phyloP scores from a whole-genome alignment of 2,329 filamentous ascomycete species.

The Akanthomyces uredinophilus region DNA sequence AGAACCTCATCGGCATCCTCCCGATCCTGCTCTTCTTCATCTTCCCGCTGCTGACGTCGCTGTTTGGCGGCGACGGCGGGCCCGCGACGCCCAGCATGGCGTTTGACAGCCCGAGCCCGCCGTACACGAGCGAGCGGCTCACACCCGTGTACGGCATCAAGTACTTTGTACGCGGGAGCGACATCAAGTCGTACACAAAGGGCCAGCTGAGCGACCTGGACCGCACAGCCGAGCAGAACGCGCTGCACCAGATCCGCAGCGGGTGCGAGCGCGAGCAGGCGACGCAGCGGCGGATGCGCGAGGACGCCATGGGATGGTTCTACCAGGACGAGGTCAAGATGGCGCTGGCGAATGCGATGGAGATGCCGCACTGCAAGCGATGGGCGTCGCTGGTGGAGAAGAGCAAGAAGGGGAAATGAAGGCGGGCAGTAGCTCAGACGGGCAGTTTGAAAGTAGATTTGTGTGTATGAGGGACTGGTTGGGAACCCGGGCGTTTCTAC shows the following conservation, averaged over 20 bases:
- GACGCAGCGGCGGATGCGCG: conserved; percentile 59
- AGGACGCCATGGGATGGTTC: conserved; percentile 85
- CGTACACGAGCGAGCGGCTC: conserved; percentile 68
- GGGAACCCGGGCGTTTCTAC: conserved; percentile 3
- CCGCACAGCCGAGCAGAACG: conserved; percentile 67
- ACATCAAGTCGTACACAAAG: conserved; percentile 64
- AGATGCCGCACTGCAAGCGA: conserved; percentile 49
- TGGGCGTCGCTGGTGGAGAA: conserved; percentile 35
- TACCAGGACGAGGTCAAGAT: conserved; percentile 76
- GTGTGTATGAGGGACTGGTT: neutral
- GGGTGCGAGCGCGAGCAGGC: conserved; percentile 72
- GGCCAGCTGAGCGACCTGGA: conserved; percentile 72
- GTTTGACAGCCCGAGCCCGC: conserved; percentile 66
- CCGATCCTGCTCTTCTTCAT: conserved; percentile 88
- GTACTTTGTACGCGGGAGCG: conserved; percentile 79
- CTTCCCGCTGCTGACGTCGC: conserved; percentile 72
- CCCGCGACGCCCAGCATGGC: conserved; percentile 51
- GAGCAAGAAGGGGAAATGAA: conserved; percentile 7
- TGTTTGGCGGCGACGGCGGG: conserved; percentile 57
- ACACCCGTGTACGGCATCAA: conserved; percentile 67
- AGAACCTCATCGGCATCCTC: conserved; percentile 68
- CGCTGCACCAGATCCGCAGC: conserved; percentile 60
- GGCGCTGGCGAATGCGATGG: conserved; percentile 56
- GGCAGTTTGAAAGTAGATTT: neutral
- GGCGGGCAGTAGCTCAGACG: no score